Evolutionary conservation across 129 eudicot species (phyloP), one percentile per base, ranked within the genome.

Genomic region (Scalesia atractyloides): DNA sequence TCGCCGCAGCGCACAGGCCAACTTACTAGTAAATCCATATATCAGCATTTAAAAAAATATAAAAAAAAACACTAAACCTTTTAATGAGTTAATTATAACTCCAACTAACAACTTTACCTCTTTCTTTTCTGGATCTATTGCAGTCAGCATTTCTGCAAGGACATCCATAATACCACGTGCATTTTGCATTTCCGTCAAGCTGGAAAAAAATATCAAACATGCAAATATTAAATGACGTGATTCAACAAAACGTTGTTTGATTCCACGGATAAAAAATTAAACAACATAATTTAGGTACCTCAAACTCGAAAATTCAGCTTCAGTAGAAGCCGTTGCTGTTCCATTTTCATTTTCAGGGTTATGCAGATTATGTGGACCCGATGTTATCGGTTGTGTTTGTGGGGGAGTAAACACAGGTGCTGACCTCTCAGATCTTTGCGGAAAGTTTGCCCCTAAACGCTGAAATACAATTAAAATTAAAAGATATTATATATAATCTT

Each of bases 131-230:
- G 98, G 93, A 84, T 85, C 90, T 46, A 94, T 37, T 69, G 97
- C 98, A 83, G 72, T 90, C 74, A 94, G 75, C 98, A 94, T 94
- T 84, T 94, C 98, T 11, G 97, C 73, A 78, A 94, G 97, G 77
- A 94, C 96, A 81, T 94, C 97, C 97, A 94, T 83, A 72, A 87
- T 90, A 62, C 98, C 98, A 24, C 96, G 89, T 34, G 98, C 98
- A 80, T 94, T 94, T 76, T 94, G 98, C 76, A 94, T 88, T 82
- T 94, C 98, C 3, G 96, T 68, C 88, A 88, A 81, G 80, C 98
- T 94, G 77, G 48, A 74, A 62, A 65, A 65, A 41, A 57, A 0
- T 52, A 24, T 50, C 18, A 33, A 19, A 19, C n/a, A 39, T 10
- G 10, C 37, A 30, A 78, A 41, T 16, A 33, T 5, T n/a, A 10